A percentile compares a stretch with the other conserved stretches of the same genome.
Evolutionary conservation across 2,329 filamentous ascomycete genomes (phyloP).

Genomic region (Sporothrix brunneoviolacea): DNA sequence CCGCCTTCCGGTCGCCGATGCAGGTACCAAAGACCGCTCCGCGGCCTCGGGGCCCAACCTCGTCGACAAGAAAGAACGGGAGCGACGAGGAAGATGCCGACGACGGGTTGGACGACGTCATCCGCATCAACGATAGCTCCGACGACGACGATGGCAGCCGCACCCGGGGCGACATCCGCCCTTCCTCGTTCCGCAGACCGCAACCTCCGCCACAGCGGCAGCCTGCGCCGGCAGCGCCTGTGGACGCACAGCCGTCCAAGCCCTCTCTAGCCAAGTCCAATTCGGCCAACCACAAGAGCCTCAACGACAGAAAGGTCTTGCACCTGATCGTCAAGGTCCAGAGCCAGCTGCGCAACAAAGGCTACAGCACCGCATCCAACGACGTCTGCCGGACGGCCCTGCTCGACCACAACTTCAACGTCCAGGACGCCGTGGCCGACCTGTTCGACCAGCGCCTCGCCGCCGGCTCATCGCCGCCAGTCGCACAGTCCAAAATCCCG

Average conservation of each 20-base stretch:
- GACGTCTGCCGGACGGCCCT: conserved; percentile 13
- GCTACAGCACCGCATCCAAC: background rate
- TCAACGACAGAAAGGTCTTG: conserved; percentile 12
- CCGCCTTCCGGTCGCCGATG: conserved; percentile 54
- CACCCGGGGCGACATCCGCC: conserved; percentile 55
- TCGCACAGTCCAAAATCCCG: conserved; percentile 7
- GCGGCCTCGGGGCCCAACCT: background rate
- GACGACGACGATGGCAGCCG: conserved; percentile 44
- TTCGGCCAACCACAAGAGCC: conserved; percentile 3
- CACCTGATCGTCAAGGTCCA: conserved; percentile 13
- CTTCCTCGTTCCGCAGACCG: conserved; percentile 46
- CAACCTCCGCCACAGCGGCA: conserved; percentile 5
- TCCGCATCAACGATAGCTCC: conserved; percentile 47
- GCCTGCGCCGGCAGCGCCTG: background rate
- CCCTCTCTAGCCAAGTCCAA: no score
- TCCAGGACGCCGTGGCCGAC: conserved; percentile 12
- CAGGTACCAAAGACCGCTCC: conserved; percentile 5
- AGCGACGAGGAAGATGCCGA: conserved; percentile 13
- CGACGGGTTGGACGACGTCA: conserved; percentile 27
- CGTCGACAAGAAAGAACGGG: background rate
- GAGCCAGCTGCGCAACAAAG: conserved; percentile 10
- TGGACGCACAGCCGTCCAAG: background rate
- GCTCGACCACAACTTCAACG: conserved; percentile 11
- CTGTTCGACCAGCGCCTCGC: conserved; percentile 12
- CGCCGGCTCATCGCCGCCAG: background rate